These are phyloP conservation scores for Coelastrella sp. DNA, from an alignment of 139 green algal species.

Conservation along the genomic window DNA sequence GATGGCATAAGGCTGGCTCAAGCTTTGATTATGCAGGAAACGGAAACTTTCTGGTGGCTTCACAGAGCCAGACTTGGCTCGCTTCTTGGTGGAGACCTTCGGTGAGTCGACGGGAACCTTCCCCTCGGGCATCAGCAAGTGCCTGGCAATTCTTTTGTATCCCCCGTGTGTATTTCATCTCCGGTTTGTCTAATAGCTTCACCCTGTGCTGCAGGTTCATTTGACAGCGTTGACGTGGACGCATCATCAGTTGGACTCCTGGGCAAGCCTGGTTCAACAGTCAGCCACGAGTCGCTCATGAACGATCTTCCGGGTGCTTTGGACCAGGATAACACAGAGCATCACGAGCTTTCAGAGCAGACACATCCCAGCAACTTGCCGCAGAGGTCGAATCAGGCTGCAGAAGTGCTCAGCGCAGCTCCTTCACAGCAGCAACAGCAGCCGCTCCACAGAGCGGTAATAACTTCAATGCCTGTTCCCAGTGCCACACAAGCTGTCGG, in stretches of 20 bases:
- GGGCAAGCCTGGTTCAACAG: neutral
- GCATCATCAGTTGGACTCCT: neutral
- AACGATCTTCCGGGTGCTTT: slow-evolving; percentile 27
- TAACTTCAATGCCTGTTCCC: slow-evolving; percentile 23
- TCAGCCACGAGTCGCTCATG: neutral
- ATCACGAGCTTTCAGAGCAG: neutral
- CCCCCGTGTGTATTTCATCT: neutral
- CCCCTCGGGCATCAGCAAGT: neutral
- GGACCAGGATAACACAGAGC: neutral
- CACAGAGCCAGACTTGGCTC: neutral
- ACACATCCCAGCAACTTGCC: too few relatives aligned
- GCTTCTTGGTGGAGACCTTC: neutral
- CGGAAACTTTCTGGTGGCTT: neutral
- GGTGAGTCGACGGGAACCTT: neutral
- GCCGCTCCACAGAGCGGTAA: slow-evolving; percentile 7
- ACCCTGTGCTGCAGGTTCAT: neutral
- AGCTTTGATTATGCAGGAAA: neutral
- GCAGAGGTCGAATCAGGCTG: too few relatives aligned
- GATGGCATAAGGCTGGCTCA: neutral
- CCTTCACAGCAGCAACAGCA: neutral
- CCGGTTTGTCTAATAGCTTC: neutral
- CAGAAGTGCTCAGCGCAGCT: neutral
- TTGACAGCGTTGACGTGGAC: slow-evolving; percentile 15
- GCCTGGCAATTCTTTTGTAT: neutral
- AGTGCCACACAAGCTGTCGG: too few relatives aligned